Conservation (phyloP, 2,329 filamentous ascomycete genomes). For the Pseudogymnoascus verrucosus region DNA sequence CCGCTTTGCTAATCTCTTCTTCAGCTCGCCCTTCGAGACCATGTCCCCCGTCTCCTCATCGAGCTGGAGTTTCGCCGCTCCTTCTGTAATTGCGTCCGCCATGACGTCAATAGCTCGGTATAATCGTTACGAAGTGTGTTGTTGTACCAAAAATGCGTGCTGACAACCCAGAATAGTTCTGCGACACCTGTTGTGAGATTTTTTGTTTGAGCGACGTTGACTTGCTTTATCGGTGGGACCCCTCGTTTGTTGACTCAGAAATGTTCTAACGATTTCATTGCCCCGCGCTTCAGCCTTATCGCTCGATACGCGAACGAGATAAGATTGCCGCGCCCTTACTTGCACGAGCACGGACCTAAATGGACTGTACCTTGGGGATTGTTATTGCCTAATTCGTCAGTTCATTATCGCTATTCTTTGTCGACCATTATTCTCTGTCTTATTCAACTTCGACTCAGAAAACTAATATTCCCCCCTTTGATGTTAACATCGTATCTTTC, state of each 20-base stretch:
- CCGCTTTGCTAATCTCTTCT: slow-evolving; percentile 51
- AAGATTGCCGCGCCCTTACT: not conserved
- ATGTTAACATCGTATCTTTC: not conserved
- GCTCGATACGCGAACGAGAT: not conserved
- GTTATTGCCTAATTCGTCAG: not conserved
- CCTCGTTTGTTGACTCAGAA: slow-evolving; percentile 7
- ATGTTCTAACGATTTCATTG: not conserved
- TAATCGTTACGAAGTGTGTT: not conserved
- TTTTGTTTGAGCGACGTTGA: not conserved
- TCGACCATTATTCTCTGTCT: not conserved
- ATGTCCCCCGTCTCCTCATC: slow-evolving; percentile 59
- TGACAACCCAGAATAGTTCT: not conserved
- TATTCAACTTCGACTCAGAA: not conserved
- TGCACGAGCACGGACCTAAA: not conserved
- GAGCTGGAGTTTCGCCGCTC: slow-evolving; percentile 49
- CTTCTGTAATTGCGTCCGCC: slow-evolving; percentile 38
- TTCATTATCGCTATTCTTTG: not conserved
- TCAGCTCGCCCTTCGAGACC: slow-evolving; percentile 56
- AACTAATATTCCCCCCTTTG: not conserved
- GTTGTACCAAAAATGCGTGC: not conserved
- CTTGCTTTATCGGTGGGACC: not conserved
- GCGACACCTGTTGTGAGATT: not conserved
- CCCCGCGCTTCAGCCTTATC: slow-evolving; percentile 4
- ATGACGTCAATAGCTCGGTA: slow-evolving; percentile 26
- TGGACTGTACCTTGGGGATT: not conserved